phyloP scores from a whole-genome alignment of 345 rosid species.

The Citropsis articulata region DNA sequence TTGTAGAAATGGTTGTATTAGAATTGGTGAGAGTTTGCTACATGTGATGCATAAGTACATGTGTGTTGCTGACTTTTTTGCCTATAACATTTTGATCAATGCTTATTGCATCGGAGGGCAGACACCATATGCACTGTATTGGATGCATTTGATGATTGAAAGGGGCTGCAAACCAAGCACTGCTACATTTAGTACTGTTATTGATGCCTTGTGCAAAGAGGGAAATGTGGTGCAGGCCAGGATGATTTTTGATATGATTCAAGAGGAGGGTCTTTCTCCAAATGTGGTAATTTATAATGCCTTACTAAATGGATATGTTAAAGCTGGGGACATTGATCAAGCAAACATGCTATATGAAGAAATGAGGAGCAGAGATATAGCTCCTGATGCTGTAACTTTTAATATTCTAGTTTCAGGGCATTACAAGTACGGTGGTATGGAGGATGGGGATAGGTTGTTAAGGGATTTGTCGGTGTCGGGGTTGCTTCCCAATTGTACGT shows the following conservation, averaged over 20 bases:
- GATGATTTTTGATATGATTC: constrained; percentile 45
- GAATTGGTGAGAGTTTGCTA: constrained; percentile 52
- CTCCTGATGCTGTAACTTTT: constrained; percentile 65
- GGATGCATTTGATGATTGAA: constrained; percentile 54
- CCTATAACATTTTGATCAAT: constrained; percentile 60
- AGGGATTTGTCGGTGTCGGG: constrained; percentile 34
- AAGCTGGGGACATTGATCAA: constrained; percentile 53
- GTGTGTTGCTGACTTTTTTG: constrained; percentile 53
- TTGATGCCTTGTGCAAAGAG: constrained; percentile 54
- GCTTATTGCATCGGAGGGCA: constrained; percentile 48
- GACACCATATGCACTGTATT: constrained; percentile 36
- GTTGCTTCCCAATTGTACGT: constrained; percentile 36
- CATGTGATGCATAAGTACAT: constrained; percentile 52
- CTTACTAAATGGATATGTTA: constrained; percentile 65
- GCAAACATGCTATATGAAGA: constrained; percentile 55
- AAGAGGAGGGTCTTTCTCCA: constrained; percentile 41
- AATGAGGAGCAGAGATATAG: constrained; percentile 49
- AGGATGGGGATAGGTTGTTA: constrained; percentile 48
- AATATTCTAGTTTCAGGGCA: constrained; percentile 62
- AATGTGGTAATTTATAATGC: constrained; percentile 49
- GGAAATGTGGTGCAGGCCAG: constrained; percentile 58
- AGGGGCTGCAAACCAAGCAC: constrained; percentile 50
- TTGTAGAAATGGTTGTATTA: constrained; percentile 46
- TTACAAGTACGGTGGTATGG: constrained; percentile 53
- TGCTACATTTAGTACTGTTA: constrained; percentile 45